phyloP scores from a whole-genome alignment of 2,329 filamentous ascomycete genomes.

The Daldinia sp. region DNA sequence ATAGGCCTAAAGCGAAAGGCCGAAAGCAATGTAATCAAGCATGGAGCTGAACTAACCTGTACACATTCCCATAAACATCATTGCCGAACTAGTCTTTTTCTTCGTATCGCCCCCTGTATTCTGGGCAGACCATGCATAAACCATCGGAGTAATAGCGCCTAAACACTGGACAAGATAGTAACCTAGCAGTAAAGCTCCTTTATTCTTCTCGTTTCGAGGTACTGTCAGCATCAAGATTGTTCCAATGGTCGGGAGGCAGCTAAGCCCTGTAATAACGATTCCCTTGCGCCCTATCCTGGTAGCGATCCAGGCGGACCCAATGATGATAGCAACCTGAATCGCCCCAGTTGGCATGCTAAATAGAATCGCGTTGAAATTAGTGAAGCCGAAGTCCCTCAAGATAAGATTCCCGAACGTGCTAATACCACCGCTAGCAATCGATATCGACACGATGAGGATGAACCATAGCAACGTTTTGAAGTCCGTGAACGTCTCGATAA shows the following conservation, averaged over 20 bases:
- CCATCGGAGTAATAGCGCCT: slow-evolving; percentile 59
- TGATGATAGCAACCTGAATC: slow-evolving; percentile 47
- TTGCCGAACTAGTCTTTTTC: slow-evolving; percentile 68
- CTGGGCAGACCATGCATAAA: slow-evolving; percentile 64
- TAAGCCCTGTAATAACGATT: slow-evolving; percentile 51
- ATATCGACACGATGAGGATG: slow-evolving; percentile 66
- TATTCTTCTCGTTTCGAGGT: slow-evolving; percentile 51
- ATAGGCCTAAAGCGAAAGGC: background rate
- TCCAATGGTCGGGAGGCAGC: slow-evolving; percentile 51
- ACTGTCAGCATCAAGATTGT: slow-evolving; percentile 59
- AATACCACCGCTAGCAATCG: slow-evolving; percentile 53
- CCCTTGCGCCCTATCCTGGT: slow-evolving; percentile 55
- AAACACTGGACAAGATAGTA: slow-evolving; percentile 57
- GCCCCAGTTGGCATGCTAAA: slow-evolving; percentile 53
- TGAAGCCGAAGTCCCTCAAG: slow-evolving; percentile 52
- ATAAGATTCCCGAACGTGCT: slow-evolving; percentile 52
- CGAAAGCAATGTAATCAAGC: background rate
- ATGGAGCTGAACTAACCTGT: slow-evolving; percentile 45
- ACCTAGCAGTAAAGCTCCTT: slow-evolving; percentile 58
- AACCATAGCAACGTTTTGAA: slow-evolving; percentile 67
- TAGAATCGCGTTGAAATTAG: slow-evolving; percentile 51
- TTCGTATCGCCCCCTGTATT: slow-evolving; percentile 74
- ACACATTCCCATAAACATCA: slow-evolving; percentile 68
- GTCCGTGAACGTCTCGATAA: slow-evolving; percentile 55
- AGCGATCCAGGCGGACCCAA: slow-evolving; percentile 52